Percentiles rank a stretch among this genome's conserved stretches.
These are phyloP conservation scores for Suhomyces taliae DNA, from an alignment of 1,139 yeast genomes.

Conservation along the genomic window DNA sequence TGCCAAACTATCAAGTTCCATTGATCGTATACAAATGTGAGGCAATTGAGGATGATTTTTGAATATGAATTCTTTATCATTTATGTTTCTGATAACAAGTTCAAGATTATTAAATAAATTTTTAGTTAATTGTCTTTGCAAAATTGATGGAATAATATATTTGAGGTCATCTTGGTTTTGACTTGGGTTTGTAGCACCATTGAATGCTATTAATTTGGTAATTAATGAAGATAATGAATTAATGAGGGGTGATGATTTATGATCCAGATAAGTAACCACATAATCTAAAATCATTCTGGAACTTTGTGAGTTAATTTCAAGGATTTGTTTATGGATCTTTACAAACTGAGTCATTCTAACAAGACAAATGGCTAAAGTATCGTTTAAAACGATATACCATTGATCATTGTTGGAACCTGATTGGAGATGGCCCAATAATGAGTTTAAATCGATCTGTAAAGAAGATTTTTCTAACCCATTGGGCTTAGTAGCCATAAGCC, in stretches of 20 bases:
- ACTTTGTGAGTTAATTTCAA: conserved; percentile 4
- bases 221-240: conserved; percentile 66
- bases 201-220: conserved; percentile 46
- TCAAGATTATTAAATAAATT: conserved; percentile 63
- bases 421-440: conserved; percentile 1
- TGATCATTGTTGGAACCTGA: conserved; percentile 14
- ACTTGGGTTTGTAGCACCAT: conserved; percentile 19
- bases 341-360: conserved; percentile 47
- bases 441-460: background rate
- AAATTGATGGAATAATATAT: background rate
- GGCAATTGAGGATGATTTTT: conserved; percentile 45
- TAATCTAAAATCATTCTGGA: conserved; percentile 41
- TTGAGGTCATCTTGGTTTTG: background rate
- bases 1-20: conserved; percentile 62
- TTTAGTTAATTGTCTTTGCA: conserved; percentile 42
- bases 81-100: conserved; percentile 37
- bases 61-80: conserved; percentile 45
- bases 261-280: conserved; percentile 68
- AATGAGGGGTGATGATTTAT: conserved; percentile 67
- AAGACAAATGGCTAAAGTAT: conserved; percentile 64
- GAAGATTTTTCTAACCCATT: background rate
- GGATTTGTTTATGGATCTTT: conserved; percentile 3
- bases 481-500: conserved; percentile 6
- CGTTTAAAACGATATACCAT: conserved; percentile 41
- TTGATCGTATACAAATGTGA: conserved; percentile 43